These are phyloP conservation scores for Tulasnella sp. DNA, from an alignment of 768 basidiomycete species.

Conservation along the genomic window DNA sequence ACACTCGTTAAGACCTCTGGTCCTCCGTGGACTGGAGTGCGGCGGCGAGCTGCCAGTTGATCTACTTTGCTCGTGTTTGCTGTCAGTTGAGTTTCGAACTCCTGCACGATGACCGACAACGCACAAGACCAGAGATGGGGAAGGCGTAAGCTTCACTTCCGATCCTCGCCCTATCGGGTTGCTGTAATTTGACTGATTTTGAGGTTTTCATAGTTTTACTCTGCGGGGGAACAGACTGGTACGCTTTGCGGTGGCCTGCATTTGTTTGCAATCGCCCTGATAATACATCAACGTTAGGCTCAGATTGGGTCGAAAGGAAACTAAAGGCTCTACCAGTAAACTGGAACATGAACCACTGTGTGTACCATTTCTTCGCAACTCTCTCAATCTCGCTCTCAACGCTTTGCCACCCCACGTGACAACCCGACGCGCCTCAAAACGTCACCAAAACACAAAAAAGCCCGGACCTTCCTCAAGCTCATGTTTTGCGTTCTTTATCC, in stretches of 20 bases:
- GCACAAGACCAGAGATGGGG: constrained; percentile 2
- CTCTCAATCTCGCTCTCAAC: neutral
- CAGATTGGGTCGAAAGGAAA: constrained; percentile 71
- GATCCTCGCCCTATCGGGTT: neutral
- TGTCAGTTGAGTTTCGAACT: constrained; percentile 1
- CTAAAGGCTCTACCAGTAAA: constrained; percentile 42
- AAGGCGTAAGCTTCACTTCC: neutral
- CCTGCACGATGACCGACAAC: constrained; percentile 7
- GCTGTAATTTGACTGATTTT: neutral
- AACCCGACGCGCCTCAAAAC: neutral
- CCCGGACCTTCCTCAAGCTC: constrained; percentile 81
- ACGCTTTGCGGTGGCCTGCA: constrained; percentile 38
- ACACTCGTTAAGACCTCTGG: no score
- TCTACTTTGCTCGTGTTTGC: neutral
- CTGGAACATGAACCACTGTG: constrained; percentile 23
- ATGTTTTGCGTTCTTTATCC: constrained; percentile 82
- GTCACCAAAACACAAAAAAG: constrained; percentile 32
- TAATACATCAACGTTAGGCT: constrained; percentile 49
- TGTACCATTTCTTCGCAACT: neutral
- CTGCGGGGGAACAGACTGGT: constrained; percentile 88
- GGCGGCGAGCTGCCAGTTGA: neutral
- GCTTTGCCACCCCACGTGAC: constrained; percentile 11
- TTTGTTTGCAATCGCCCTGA: constrained; percentile 26
- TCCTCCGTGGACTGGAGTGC: no score
- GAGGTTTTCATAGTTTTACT: constrained; percentile 61